Conservation (phyloP, 192 early-diverging fungal genomes). For the Coemansia sp. region DNA sequence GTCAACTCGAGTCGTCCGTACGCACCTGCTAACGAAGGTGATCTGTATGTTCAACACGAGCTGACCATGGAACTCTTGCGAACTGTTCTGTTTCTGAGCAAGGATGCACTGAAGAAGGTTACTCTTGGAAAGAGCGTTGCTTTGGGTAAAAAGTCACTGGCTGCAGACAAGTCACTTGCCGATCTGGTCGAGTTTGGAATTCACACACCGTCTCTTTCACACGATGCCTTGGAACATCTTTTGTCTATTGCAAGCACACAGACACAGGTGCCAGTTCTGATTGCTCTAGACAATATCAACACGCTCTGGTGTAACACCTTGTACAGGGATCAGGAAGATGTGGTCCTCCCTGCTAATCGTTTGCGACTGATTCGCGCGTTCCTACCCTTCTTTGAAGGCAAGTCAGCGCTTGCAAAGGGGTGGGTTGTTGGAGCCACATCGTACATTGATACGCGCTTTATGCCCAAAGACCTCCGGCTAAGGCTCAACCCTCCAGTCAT, state of each 20-base stretch:
- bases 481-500: slow-evolving; percentile 25
- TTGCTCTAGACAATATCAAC: slow-evolving; percentile 50
- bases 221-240: slow-evolving; percentile 34
- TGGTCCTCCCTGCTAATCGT: slow-evolving; percentile 22
- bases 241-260: slow-evolving; percentile 36
- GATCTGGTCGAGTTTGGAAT: slow-evolving; percentile 34
- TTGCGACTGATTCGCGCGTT: slow-evolving; percentile 39
- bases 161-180: slow-evolving; percentile 19
- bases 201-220: slow-evolving; percentile 31
- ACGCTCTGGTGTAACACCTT: slow-evolving; percentile 35
- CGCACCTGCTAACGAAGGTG: slow-evolving; percentile 15
- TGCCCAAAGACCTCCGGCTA: slow-evolving; percentile 28
- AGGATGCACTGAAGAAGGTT: slow-evolving; percentile 25
- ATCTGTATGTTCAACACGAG: slow-evolving; percentile 37
- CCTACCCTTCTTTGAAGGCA: slow-evolving; percentile 42
- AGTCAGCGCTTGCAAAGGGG: slow-evolving; percentile 17
- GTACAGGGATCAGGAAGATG: slow-evolving; percentile 41
- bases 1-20: slow-evolving; percentile 51
- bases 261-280: slow-evolving; percentile 36
- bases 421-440: slow-evolving; percentile 45
- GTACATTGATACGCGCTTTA: slow-evolving; percentile 26
- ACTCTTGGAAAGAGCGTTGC: slow-evolving; percentile 29
- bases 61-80: slow-evolving; percentile 24
- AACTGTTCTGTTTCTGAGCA: slow-evolving; percentile 16
- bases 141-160: slow-evolving; percentile 31